phyloP scores from a whole-genome alignment of 106 monocot species.

The Narthecium ossifragum region DNA sequence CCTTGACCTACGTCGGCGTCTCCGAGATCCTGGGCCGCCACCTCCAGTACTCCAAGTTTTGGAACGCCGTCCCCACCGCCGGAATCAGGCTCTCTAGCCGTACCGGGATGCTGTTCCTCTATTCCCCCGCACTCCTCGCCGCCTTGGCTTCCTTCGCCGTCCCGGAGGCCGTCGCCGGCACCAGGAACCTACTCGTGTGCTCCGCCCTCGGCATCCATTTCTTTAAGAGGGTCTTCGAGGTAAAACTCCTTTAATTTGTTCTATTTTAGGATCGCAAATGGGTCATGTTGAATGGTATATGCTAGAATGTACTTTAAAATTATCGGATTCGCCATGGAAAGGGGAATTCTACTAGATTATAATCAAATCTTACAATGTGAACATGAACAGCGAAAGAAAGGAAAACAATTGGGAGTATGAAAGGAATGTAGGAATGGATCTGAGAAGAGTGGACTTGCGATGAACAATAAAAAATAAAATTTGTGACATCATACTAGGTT shows the following conservation, averaged over 20 bases:
- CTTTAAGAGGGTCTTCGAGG: conserved; percentile 60
- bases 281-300: too few relatives aligned
- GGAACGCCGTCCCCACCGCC: conserved; percentile 6
- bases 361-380: too few relatives aligned
- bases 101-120: conserved; percentile 40
- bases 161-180: conserved; percentile 10
- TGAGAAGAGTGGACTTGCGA: too few relatives aligned
- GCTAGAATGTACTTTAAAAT: too few relatives aligned
- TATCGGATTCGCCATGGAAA: too few relatives aligned
- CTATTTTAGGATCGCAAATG: too few relatives aligned
- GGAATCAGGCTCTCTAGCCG: conserved; percentile 18
- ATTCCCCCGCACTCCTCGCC: conserved; percentile 40
- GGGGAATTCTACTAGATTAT: too few relatives aligned
- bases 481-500: too few relatives aligned
- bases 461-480: too few relatives aligned
- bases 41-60: conserved; percentile 67
- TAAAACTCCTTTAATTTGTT: conserved; percentile 6
- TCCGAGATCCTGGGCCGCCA: conserved; percentile 35
- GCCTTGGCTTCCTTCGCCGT: conserved; percentile 27
- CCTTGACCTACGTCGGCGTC: conserved; percentile 13
- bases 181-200: conserved; percentile 5
- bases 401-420: too few relatives aligned
- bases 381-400: too few relatives aligned
- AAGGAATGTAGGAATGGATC: too few relatives aligned
- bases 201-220: conserved; percentile 39